Conservation (phyloP, 176 grass and related monocot genomes). For the Tuctoria greenei region DNA sequence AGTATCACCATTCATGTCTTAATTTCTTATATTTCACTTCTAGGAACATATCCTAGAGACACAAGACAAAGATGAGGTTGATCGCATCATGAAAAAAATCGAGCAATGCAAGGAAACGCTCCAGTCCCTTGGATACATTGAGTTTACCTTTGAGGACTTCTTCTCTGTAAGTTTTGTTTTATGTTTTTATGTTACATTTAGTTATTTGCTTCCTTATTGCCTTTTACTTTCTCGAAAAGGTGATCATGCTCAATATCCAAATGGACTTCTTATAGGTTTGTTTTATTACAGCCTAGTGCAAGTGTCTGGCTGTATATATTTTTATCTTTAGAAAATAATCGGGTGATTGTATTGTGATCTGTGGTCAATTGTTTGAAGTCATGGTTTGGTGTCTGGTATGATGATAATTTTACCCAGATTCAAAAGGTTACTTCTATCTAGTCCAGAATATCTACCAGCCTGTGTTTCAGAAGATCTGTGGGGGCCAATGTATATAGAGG, state of each 20-base stretch:
- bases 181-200: not conserved
- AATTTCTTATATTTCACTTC: conserved; percentile 25
- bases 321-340: conserved; percentile 1
- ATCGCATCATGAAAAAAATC: conserved; percentile 76
- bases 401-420: not conserved
- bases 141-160: conserved; percentile 98
- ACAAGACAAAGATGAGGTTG: conserved; percentile 81
- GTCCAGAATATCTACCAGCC: not conserved
- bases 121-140: conserved; percentile 71
- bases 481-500: not conserved
- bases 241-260: not conserved
- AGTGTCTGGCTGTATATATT: not conserved
- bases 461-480: not conserved
- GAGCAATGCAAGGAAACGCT: conserved; percentile 74
- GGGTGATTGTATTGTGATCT: not conserved
- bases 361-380: not conserved
- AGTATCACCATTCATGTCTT: conserved; percentile 3
- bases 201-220: not conserved
- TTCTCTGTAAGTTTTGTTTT: conserved; percentile 70
- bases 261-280: not conserved
- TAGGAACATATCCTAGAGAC: conserved; percentile 94
- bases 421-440: not conserved
- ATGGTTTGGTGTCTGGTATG: not conserved
- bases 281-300: not conserved
- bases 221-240: not conserved